Evolutionary conservation across 805 yeast genomes (phyloP), one percentile per base, ranked within the genome.

Genomic region (Cyberlindnera samutprakarnensis): DNA sequence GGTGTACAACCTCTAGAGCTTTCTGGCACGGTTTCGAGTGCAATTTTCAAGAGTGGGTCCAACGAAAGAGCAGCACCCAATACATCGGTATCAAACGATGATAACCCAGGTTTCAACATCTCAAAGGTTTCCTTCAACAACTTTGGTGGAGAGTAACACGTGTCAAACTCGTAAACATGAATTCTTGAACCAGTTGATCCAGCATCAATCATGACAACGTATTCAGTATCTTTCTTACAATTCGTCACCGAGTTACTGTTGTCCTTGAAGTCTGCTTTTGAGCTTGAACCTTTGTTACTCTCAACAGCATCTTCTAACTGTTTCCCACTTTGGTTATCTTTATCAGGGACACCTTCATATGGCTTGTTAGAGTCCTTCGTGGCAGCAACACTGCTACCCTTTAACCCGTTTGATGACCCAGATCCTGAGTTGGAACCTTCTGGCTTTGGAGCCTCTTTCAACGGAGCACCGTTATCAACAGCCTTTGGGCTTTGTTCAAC

Each of bases 171-270:
- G 61, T 94, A 92, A 29, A 92, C 79, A 58, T 94, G 99, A 24
- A 92, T 83, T 57, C 98, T 78, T 12, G 96, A 87, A 20, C 98
- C 98, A 12, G 95, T 81, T 1, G 97, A 88, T 7, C 98, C 99
- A 7, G 98, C 98, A 64, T 92, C 99, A 35, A 92, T 67, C 96
- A 92, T 87, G 16, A 92, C 72, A 19, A 88, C 96, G 47, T 70
- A 90, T 51, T 82, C 81, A 22, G 72, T 59, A 18, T 72, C 64
- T 30, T 57, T 56, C 4, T 39, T 49, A 49, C 75, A 68, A 14
- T 44, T 27, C 23, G 23, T 30, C 10, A n/a, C 10, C 18, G 33
- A 42, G 27, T 46, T 36, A 5, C 34, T 14, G 6, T 44, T 11
- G n/a, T n/a, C n/a, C n/a, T n/a, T n/a, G n/a, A n/a, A n/a, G n/a